Evolutionary conservation across 768 basidiomycete genomes (phyloP), one percentile per base, ranked within the genome.

Genomic region (Serendipita sp.): DNA sequence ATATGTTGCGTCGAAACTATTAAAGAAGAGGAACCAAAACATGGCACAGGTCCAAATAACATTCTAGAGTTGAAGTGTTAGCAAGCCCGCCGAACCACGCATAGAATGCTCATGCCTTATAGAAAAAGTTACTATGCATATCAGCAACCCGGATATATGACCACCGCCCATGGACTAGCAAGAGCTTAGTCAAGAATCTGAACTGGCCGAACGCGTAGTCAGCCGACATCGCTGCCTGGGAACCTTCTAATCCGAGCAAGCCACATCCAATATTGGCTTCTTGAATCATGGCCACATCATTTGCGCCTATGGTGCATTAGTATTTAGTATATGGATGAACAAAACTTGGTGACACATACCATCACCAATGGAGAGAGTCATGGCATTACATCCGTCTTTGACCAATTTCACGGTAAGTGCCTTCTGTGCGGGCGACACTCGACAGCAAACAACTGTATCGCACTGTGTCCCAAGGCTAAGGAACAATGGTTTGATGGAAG

Each of bases 251-350:
- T 51, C 95, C 95, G 69, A 91, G 83, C 32, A 98, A 77, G 24
- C 95, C 95, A 71, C 93, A 91, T 2, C 95, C 95, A 68, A 98
- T 87, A 73, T 98, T 93, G n/a, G 95, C 95, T 71, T 95, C 95
- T 72, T 98, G 95, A 66, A 98, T 98, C 95, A 98, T 98, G 3
- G 94, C 93, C 28, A 98, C 95, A 71, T 98, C 95, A 71, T 98
- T 98, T 15, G 95, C 95, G n/a, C 74, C 76, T 71, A 41, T 4
- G 30, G n/a, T 30, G 13, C 16, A 45, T 32, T 30, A 47, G 54
- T 7, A 24, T n/a, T 51, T 38, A 15, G 15, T 24, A 24, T 13
- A 0, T 18, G n/a, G 48, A 51, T 5, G n/a, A 8, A 8, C 8
- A 5, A n/a, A 18, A 32, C 16, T 34, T 24, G 24, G 24, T 24